Evolutionary conservation across 179 eudicot genomes (phyloP), one percentile per base, ranked within the genome.

Genomic region (Camellia oleifera): DNA sequence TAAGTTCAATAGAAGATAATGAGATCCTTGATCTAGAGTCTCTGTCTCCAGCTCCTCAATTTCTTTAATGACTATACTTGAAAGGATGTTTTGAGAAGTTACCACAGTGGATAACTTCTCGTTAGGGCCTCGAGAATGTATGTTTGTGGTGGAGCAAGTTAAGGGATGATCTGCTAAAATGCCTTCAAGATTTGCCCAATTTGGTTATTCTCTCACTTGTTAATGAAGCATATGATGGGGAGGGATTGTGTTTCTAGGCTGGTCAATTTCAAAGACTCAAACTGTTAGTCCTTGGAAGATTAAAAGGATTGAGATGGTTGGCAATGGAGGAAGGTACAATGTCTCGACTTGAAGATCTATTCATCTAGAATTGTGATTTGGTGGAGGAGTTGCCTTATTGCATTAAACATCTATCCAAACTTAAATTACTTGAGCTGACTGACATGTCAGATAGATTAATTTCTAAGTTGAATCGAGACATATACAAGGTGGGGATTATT

Each of bases 131-230:
- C 0, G 62, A 7, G 1, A 74, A 20, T 5, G 7, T 80, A 45
- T 6, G 46, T 4, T n/a, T 80, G 10, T 4, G 48, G 10, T 14
- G 50, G 60, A 63, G 73, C 45, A 74, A 74, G 53, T 7, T 48
- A 4, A 48, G 52, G 52, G 52, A 48, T 48, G 52, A 48, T 48
- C 52, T 1, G 52, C 52, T 80, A 8, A 8, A 64, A 17, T 14
- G 26, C 14, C 78, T 80, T 42, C 20, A 75, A 54, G 53, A n/a
- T 56, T 69, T 80, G 42, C 78, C 82, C 44, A 80, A 74, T 75
- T 71, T 80, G 32, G 56, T 60, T 32, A 20, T n/a, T 5, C 74
- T 80, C 44, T 0, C 7, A 9, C 74, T 80, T 2, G 12, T 32
- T 32, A 32, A 4, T 11, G 20, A 45, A 1, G 78, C 82, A 5